Evolutionary conservation across 495 filamentous ascomycete genomes (phyloP).

Genomic region (Annulohypoxylon moriforme): DNA sequence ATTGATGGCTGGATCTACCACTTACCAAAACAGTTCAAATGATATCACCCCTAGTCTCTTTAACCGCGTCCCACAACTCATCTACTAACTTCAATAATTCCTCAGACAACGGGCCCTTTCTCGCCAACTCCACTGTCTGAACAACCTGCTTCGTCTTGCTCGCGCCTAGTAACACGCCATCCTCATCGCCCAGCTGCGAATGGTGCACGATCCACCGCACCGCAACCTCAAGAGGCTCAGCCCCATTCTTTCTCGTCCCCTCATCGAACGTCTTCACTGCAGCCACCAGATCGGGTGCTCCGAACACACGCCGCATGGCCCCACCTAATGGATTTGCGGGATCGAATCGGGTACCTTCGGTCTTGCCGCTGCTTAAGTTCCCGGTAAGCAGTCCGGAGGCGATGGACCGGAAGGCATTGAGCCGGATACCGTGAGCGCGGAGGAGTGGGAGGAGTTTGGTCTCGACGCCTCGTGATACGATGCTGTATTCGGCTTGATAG

Average conservation of each 20-base stretch:
- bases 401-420: slow-evolving; percentile 58
- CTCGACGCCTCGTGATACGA: slow-evolving; percentile 50
- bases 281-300: slow-evolving; percentile 50
- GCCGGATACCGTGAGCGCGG: slow-evolving; percentile 59
- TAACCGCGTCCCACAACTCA: slow-evolving; percentile 36
- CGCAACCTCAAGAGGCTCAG: slow-evolving; percentile 62
- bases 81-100: slow-evolving; percentile 21
- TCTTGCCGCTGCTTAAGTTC: slow-evolving; percentile 32
- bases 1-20: background rate
- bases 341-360: slow-evolving; percentile 59
- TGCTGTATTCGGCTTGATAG: slow-evolving; percentile 61
- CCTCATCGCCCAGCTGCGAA: slow-evolving; percentile 60
- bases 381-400: slow-evolving; percentile 64
- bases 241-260: slow-evolving; percentile 58
- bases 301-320: slow-evolving; percentile 58
- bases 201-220: slow-evolving; percentile 68
- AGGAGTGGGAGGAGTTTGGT: slow-evolving; percentile 59
- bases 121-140: slow-evolving; percentile 59
- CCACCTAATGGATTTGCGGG: slow-evolving; percentile 40
- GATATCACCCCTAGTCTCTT: slow-evolving; percentile 26
- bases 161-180: slow-evolving; percentile 66
- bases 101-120: slow-evolving; percentile 57
- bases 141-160: slow-evolving; percentile 61
- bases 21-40: slow-evolving; percentile 4
- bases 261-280: slow-evolving; percentile 60